Conservation (phyloP, 148 eudicot genomes). For the Persicaria maculosa region DNA sequence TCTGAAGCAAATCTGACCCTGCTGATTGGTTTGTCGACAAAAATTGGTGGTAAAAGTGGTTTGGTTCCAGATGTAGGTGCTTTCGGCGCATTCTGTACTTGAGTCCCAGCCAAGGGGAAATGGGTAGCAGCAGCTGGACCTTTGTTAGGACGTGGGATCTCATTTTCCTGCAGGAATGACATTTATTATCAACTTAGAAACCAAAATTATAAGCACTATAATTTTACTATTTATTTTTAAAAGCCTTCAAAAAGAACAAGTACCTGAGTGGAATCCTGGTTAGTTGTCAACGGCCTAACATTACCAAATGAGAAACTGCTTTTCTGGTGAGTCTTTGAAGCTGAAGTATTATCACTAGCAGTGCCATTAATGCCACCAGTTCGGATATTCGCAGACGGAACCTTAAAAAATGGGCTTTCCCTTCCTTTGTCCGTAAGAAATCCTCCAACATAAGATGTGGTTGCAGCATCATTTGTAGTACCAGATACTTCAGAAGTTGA, state of each 20-base stretch:
- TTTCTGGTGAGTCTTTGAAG: constrained; percentile 24
- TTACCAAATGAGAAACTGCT: constrained; percentile 11
- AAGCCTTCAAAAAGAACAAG: not conserved
- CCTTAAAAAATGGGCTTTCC: constrained; percentile 17
- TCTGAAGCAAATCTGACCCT: constrained; percentile 27
- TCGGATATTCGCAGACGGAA: constrained; percentile 22
- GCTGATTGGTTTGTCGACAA: constrained; percentile 32
- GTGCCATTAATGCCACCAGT: constrained; percentile 19
- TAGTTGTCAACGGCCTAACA: constrained; percentile 19
- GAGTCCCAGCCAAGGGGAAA: constrained; percentile 17
- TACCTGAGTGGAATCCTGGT: constrained; percentile 17
- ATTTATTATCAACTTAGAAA: not conserved
- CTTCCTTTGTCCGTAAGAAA: constrained; percentile 23
- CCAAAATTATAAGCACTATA: not conserved
- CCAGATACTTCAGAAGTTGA: constrained; percentile 19
- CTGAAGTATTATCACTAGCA: constrained; percentile 30
- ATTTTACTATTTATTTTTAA: too few relatives aligned
- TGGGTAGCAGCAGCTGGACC: constrained; percentile 18
- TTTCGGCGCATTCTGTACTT: constrained; percentile 23
- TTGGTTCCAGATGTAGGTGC: constrained; percentile 28
- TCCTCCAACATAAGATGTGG: constrained; percentile 16
- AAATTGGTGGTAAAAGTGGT: constrained; percentile 43
- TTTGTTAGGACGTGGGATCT: constrained; percentile 14
- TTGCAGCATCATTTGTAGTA: not conserved
- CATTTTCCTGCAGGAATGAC: constrained; percentile 19